Conservation (phyloP, 169 alveolate species). For the Plasmodium falciparum region DNA sequence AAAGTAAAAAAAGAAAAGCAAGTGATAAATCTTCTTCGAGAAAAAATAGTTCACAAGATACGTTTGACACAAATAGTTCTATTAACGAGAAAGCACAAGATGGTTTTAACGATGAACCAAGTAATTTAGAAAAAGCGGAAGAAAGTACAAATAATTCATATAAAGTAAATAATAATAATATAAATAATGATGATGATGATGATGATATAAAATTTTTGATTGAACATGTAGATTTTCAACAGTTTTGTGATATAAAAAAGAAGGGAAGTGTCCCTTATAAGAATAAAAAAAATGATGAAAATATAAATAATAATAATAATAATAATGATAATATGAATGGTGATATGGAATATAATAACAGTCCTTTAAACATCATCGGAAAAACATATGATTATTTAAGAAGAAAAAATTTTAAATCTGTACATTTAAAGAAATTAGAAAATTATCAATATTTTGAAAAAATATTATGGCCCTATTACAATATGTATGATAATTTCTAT, state of each 20-base stretch:
- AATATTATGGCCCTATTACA: constrained; percentile 53
- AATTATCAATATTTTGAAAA: constrained; percentile 75
- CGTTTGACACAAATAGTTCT: no score
- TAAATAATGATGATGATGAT: background rate
- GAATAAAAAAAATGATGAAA: background rate
- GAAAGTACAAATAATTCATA: background rate
- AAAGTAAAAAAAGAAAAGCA: no score
- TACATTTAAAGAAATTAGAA: constrained; percentile 60
- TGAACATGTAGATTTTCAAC: constrained; percentile 61
- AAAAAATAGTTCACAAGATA: no score
- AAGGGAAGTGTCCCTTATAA: background rate
- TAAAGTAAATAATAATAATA: background rate
- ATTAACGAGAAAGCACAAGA: no score
- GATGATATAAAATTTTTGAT: constrained; percentile 28
- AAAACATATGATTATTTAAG: constrained; percentile 63
- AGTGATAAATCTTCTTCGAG: no score
- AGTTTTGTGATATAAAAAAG: constrained; percentile 24
- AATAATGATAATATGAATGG: no score
- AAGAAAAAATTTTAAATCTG: constrained; percentile 40
- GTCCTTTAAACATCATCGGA: constrained; percentile 29
- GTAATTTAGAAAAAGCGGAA: background rate
- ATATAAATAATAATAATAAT: background rate
- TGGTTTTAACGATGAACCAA: background rate
- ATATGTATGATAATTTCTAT: constrained; percentile 47
- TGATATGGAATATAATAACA: no score